Conservation (phyloP, 1,139 yeast genomes). For the Pichia sp. region DNA sequence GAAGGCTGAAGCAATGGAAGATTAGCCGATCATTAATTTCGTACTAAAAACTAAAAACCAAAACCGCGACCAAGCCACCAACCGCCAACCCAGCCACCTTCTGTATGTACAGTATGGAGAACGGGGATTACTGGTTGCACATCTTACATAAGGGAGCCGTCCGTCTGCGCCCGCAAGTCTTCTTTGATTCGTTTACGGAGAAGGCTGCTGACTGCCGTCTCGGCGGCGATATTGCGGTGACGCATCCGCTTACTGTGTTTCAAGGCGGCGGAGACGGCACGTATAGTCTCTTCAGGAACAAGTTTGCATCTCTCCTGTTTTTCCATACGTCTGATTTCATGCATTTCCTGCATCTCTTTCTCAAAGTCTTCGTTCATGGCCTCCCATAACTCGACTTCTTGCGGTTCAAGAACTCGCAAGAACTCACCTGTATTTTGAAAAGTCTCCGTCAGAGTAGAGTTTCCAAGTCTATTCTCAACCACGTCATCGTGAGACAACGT, state of each 20-base stretch:
- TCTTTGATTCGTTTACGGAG: background rate
- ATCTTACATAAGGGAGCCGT: no score
- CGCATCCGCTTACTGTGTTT: background rate
- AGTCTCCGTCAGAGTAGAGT: slow-evolving; percentile 19
- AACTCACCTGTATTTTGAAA: slow-evolving; percentile 25
- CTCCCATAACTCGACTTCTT: slow-evolving; percentile 27
- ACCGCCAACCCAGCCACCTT: no score
- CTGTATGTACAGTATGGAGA: no score
- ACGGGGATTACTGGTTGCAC: no score
- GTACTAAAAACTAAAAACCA: no score
- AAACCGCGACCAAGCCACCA: no score
- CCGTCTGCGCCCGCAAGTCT: no score
- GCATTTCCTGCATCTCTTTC: slow-evolving; percentile 15
- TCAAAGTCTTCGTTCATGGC: slow-evolving; percentile 26
- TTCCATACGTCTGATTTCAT: no score
- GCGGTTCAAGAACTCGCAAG: slow-evolving; percentile 20
- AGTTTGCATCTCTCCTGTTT: no score
- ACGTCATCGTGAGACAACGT: slow-evolving; percentile 21
- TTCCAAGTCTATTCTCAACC: slow-evolving; percentile 15
- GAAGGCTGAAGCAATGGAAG: no score
- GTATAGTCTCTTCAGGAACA: background rate
- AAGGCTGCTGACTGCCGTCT: background rate
- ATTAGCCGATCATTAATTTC: no score
- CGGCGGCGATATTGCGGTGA: background rate
- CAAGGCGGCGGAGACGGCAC: background rate